Base-by-base conservation (phyloP, 768 basidiomycete genomes). In the Mycena sanguinolenta region DNA sequence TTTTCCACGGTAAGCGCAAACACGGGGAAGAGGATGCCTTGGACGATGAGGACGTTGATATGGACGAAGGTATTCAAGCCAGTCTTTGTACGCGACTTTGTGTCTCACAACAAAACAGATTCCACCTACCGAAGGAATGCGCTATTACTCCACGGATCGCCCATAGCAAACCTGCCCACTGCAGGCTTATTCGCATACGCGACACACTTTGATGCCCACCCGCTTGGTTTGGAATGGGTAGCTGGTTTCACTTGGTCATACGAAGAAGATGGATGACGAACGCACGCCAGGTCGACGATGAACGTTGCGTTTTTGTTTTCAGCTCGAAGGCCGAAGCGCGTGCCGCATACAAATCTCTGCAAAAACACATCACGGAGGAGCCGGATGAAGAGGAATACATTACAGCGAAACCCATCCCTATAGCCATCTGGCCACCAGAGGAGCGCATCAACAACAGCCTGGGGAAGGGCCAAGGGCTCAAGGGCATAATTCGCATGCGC, bases 111-210 rank as follows among this genome's bases (percentile, higher is more conserved):
- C 34, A 1, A 36, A 38, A 4, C 67, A 89, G 90, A 89, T 71
- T 76, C 83, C 16, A 75, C 82, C 27, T 79, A 87, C 66, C 87
- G 94, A 72, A 74, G 78, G 21, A 89, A 95, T 77, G 94, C 95
- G 7, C 80, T 96, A 52, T 86, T 95, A 58, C 76, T 95, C n/a
- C 85, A 83, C 6, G 95, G 95, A 27, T 76, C 87, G 9, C 92
- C 95, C 0, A 93, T 96, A 66, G 84, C 90, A 5, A 87, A 91
- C 74, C 86, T 96, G 12, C 89, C 93, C 27, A 96, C 95, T 4
- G 84, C 88, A 3, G 87, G 92, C 44, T 85, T 96, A 62, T 95
- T 95, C 76, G 94, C 91, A 0, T 96, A 95, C 74, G 90, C 91
- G 36, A 92, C 90, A 2, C 91, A 95, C 73, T 94, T 93, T 75